Percentiles rank a stretch among this genome's conserved stretches.
Evolutionary conservation across 352 stramenopile species (phyloP).

Genomic region (Globisporangium takayamanum): DNA sequence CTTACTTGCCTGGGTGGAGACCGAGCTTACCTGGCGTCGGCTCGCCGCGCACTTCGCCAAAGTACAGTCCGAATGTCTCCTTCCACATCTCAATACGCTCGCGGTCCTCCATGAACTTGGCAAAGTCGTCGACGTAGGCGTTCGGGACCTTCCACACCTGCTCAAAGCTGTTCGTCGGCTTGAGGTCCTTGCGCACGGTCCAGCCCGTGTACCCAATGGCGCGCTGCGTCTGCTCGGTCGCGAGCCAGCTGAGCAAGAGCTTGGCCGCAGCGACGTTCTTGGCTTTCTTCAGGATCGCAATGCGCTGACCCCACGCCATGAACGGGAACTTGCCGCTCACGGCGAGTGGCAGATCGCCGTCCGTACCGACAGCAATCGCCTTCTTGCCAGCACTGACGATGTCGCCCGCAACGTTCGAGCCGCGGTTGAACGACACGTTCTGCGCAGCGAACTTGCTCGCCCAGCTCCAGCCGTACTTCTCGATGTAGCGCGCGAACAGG

Average conservation of each 20-base stretch:
- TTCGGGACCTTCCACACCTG: constrained; percentile 29
- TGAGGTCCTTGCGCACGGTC: constrained; percentile 33
- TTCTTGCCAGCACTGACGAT: constrained; percentile 22
- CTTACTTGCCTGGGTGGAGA: constrained; percentile 31
- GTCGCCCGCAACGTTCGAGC: constrained; percentile 24
- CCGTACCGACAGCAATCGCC: constrained; percentile 20
- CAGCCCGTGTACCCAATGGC: constrained; percentile 13
- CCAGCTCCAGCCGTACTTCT: constrained; percentile 55
- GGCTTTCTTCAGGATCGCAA: constrained; percentile 51
- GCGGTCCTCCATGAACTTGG: constrained; percentile 43
- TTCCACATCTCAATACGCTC: constrained; percentile 31
- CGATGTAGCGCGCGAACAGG: constrained; percentile 33
- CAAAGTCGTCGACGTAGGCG: constrained; percentile 28
- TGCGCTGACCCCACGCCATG: constrained; percentile 44
- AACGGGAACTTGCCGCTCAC: constrained; percentile 36
- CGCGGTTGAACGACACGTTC: constrained; percentile 28
- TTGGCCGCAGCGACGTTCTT: constrained; percentile 45
- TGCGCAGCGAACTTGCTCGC: constrained; percentile 32
- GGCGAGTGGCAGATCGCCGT: not conserved
- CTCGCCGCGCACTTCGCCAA: constrained; percentile 42
- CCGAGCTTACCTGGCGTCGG: constrained; percentile 29
- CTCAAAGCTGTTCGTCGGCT: constrained; percentile 18
- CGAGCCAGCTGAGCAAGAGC: constrained; percentile 51
- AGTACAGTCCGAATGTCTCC: constrained; percentile 44
- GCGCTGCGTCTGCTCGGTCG: constrained; percentile 29